Evolutionary conservation across 768 basidiomycete species (phyloP), one percentile per base, ranked within the genome.

Genomic region (Pisolithus marmoratus): DNA sequence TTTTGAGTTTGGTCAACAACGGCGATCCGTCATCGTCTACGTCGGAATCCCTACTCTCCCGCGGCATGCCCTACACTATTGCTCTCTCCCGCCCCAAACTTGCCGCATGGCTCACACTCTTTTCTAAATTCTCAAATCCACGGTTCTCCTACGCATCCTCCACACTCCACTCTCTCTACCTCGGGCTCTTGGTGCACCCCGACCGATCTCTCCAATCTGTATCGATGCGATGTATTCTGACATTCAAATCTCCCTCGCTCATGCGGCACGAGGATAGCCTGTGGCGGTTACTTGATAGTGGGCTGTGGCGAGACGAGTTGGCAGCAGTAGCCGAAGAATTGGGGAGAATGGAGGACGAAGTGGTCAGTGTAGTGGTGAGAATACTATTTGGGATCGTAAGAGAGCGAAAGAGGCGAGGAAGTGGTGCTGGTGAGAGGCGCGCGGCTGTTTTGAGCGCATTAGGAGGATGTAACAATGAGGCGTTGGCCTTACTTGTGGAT

Each of bases 91-190:
- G 82, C 40, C 67, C 74, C 26, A 86, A 84, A 62, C 78, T 96
- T 9, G 70, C 70, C 15, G 74, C 81, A 0, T 98, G 90, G 84
- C 81, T 98, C 24, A 80, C 80, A 19, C 76, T 98, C 11, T 90
- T 97, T 67, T 78, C 89, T 46, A 95, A 94, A 64, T 90, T 99
- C 64, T 72, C 73, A 59, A 98, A 97, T 62, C 95, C 94, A n/a
- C 95, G 91, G 70, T 90, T 92, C 0, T 72, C 94, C 2, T 79
- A 83, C 62, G 75, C 81, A 7, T 80, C 89, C 0, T 77, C 85
- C 8, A 75, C 76, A 0, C 74, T 98, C 5, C 80, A 78, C 38
- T 47, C 72, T 2, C 63, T 92, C 22, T 95, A 94, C 69, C 75
- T 77, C 14, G 70, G 78, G n/a, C 76, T 90, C 20, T 78, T 98